Evolutionary conservation across 345 rosid species (phyloP), one percentile per base, ranked within the genome.

Genomic region (Cardiospermum halicacabum): DNA sequence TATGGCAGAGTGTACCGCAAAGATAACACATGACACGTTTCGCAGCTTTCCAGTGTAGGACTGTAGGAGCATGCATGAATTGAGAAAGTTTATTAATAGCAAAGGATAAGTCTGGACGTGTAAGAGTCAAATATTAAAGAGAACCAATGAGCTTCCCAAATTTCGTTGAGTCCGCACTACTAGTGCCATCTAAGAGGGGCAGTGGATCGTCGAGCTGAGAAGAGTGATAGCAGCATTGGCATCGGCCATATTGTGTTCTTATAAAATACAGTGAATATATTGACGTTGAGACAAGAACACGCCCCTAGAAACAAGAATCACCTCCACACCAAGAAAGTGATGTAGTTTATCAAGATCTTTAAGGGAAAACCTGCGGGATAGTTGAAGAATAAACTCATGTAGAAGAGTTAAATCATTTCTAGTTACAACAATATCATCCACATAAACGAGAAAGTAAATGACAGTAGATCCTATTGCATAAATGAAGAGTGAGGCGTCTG

Each of bases 291-390:
- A 11, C 7, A 65, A 1, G 28, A 65, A 24, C 1, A 55, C 18
- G 2, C 40, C 39, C 3, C n/a, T 3, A 1, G 3, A 0, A 1
- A 53, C 26, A 6, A 26, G 13, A 0, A 26, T 0, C 7, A 50
- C 61, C 13, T 54, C 21, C 5, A 65, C 18, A 7, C 51, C 69
- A 1, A 56, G n/a, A 24, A 65, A 65, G 5, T 53, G 42, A 43
- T 55, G 8, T 0, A 65, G 30, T 13, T 4, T 5, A 11, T 53
- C 53, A 9, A 39, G 27, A 37, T 65, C 53, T 30, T 65, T 54
- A 2, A 55, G 1, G 6, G 39, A 25, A 18, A 65, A 54, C 0
- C 12, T 0, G 0, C 1, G 6, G 7, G 9, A 18, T 0, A 55
- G n/a, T 5, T 4, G 1, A 42, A 2, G 4, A 42, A 42, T 12